Evolutionary conservation across 2,329 filamentous ascomycete genomes (phyloP), one percentile per base, ranked within the genome.

Genomic region (Aspergillus hiratsukae): DNA sequence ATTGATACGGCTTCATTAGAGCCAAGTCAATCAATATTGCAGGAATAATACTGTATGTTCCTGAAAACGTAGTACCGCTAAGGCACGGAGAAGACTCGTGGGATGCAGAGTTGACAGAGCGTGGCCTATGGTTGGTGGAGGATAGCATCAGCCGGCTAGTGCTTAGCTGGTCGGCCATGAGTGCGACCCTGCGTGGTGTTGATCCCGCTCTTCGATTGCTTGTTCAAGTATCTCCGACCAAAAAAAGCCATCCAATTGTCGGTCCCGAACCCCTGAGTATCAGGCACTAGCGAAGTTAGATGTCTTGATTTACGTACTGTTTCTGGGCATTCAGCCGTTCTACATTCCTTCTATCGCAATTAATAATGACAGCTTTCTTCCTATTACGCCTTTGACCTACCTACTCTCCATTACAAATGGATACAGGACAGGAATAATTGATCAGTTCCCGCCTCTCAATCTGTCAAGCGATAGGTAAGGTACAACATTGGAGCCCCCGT

Each of bases 141-240:
- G 48, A 45, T 51, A 51, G 51, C 48, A 23, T 54, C 52, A 52
- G 29, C 28, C 45, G 17, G 19, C 21, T 52, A 31, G 23, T 55
- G 45, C 29, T 54, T 51, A 49, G 53, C 31, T 48, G 48, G 14
- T 41, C 45, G 21, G 25, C 45, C 19, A 35, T 49, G 17, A 52
- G 25, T n/a, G 29, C 21, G 23, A 17, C 31, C 31, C 31, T 35
- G 31, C 31, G 37, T 17, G 23, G 25, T 41, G 51, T 56, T 61
- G 61, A 63, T 60, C 62, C 37, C 49, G 58, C 61, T 55, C 50
- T 29, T 58, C 58, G 45, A 27, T 57, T 63, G 53, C 57, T 61
- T 43, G 50, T 60, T 60, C 58, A 11, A 55, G 49, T 28, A 21
- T 19, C 35, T 48, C 35, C 31, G 27, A 49, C 28, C 35, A 25